Evolutionary conservation across 2,329 filamentous ascomycete species (phyloP).

Genomic region (Calonectria multiphialidica): DNA sequence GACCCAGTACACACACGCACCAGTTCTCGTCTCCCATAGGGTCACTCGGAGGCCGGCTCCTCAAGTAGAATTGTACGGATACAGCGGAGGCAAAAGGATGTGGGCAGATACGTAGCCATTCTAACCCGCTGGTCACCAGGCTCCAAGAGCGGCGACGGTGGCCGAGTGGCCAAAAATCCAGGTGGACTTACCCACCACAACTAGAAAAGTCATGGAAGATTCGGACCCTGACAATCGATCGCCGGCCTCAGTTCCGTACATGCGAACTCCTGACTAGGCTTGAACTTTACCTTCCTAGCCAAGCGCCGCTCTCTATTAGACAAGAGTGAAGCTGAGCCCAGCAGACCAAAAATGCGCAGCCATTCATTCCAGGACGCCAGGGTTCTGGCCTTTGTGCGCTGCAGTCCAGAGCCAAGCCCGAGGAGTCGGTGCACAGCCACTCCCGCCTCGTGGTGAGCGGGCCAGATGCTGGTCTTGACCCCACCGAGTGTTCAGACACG

Average conservation of each 20-base stretch:
- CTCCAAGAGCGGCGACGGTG: background rate
- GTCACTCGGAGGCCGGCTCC: background rate
- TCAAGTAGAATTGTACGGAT: background rate
- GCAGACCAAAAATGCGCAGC: background rate
- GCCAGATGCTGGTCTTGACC: background rate
- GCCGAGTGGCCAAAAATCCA: background rate
- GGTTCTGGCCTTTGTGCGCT: background rate
- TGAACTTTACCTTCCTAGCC: background rate
- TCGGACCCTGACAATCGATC: slow-evolving; percentile 17
- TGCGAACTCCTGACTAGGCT: slow-evolving; percentile 11
- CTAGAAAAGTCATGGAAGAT: background rate
- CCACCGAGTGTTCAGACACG: slow-evolving; percentile 4
- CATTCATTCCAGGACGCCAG: background rate
- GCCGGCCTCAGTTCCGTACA: slow-evolving; percentile 1
- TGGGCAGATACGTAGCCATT: background rate
- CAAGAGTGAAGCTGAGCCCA: background rate
- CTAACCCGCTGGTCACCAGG: background rate
- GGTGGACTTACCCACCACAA: slow-evolving; percentile 18
- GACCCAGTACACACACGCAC: background rate
- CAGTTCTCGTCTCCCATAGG: background rate
- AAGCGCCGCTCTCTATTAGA: background rate
- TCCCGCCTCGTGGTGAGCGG: slow-evolving; percentile 14
- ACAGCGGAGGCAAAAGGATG: background rate
- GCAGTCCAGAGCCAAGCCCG: slow-evolving; percentile 22
- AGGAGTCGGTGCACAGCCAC: slow-evolving; percentile 23